Evolutionary conservation across 441 rosid species (phyloP), one percentile per base, ranked within the genome.

Genomic region (Syzygium malaccense): DNA sequence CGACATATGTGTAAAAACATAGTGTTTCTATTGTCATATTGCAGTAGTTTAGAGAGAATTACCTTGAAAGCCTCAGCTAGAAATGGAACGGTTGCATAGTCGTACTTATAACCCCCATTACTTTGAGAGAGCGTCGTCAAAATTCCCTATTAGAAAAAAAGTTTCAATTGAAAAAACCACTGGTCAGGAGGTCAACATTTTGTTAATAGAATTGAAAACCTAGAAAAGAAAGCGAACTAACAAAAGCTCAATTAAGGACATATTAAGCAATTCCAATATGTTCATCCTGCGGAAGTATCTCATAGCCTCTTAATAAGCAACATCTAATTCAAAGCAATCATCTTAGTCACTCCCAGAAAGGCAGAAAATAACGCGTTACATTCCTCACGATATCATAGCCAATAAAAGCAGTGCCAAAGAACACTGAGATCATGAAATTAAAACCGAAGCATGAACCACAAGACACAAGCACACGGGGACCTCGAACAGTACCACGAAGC

Each of bases 51-150:
- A 85, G 49, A 88, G 56, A 85, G 33, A 26, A 55, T 51, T 90
- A 94, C 95, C 98, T 96, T 96, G 62, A 95, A 93, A 85, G 92
- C 91, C 93, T 96, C 96, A 23, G 97, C 97, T 55, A 96, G 94
- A 93, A 95, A 95, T 4, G 97, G 97, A 91, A 95, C 93, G 13
- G 97, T 96, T 0, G 97, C 97, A 64, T 94, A 96, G 83, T 96
- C 97, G 86, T 96, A 96, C 51, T 90, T 92, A 85, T 96, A 94
- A 62, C 92, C 95, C 86, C 98, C 98, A 87, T 94, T 90, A 89
- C 94, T 95, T 91, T 95, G 97, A 86, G 98, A 94, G 18, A 94
- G 94, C 20, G 96, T 92, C 7, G 96, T 95, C 87, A 95, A 87
- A 85, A 94, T 96, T 87, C 96, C 97, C 97, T 96, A 91, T 23